These are phyloP conservation scores for Aquilaria yunnanensis DNA, from an alignment of 345 rosid genomes.

Conservation along the genomic window DNA sequence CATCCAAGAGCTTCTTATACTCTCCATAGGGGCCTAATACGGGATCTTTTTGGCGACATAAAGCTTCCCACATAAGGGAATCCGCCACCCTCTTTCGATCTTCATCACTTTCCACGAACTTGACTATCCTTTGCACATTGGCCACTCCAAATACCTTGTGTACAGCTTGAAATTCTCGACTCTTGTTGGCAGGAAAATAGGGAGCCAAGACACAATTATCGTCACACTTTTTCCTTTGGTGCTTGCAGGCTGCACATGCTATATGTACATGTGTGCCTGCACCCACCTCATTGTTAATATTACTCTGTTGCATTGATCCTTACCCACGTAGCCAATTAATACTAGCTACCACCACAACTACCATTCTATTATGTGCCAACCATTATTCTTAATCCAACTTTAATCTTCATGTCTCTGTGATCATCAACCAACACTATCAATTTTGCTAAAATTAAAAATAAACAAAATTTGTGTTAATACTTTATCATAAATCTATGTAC, in stretches of 20 bases:
- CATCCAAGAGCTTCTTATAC: constrained; percentile 41
- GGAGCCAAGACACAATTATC: constrained; percentile 42
- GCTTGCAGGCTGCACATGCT: constrained; percentile 71
- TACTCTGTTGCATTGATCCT: too few relatives aligned
- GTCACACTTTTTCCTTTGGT: constrained; percentile 48
- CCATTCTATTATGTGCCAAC: too few relatives aligned
- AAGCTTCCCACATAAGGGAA: constrained; percentile 81
- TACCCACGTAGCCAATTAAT: too few relatives aligned
- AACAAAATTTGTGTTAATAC: too few relatives aligned
- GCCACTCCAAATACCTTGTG: constrained; percentile 50
- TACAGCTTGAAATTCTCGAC: constrained; percentile 42
- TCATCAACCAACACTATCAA: too few relatives aligned
- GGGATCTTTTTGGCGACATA: constrained; percentile 56
- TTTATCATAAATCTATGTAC: too few relatives aligned
- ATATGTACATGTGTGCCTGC: constrained; percentile 14
- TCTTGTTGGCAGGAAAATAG: constrained; percentile 38
- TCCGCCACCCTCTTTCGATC: constrained; percentile 44
- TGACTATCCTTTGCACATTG: constrained; percentile 50
- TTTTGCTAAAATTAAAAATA: too few relatives aligned
- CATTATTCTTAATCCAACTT: too few relatives aligned
- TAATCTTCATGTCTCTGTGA: too few relatives aligned
- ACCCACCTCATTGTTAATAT: too few relatives aligned
- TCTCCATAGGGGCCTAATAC: constrained; percentile 60
- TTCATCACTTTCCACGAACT: constrained; percentile 24
- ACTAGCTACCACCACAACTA: too few relatives aligned